Conservation (phyloP, 176 grass and related monocot species). For the Microstegium vimineum region DNA sequence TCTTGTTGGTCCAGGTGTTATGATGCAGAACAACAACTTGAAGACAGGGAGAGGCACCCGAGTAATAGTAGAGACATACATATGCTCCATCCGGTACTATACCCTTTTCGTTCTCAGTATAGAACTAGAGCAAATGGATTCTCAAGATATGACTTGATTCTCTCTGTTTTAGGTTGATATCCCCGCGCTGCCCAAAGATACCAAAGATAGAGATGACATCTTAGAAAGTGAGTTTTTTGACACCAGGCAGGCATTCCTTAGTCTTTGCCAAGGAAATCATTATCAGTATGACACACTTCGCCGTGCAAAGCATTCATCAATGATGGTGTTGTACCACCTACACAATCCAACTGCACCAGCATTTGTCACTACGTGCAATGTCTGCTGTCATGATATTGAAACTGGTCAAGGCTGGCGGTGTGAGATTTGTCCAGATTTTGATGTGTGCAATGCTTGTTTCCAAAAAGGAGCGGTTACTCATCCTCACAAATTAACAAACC, state of each 20-base stretch:
- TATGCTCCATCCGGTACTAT: conserved; percentile 73
- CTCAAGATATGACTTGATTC: conserved; percentile 14
- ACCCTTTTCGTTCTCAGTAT: not conserved
- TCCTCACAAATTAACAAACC: conserved; percentile 88
- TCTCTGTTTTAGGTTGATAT: conserved; percentile 70
- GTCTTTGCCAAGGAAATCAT: conserved; percentile 99
- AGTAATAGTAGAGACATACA: conserved; percentile 76
- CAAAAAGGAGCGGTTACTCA: conserved; percentile 84
- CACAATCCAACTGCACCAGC: conserved; percentile 98
- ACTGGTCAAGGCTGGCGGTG: conserved; percentile 98
- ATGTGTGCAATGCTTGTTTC: conserved; percentile 90
- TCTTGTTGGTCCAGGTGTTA: conserved; percentile 66
- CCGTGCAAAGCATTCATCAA: conserved; percentile 97
- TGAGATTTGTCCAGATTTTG: conserved; percentile 96
- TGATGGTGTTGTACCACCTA: conserved; percentile 99
- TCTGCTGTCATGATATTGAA: conserved; percentile 92
- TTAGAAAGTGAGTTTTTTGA: conserved; percentile 99
- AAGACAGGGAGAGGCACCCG: conserved; percentile 81
- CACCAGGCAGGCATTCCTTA: conserved; percentile 93
- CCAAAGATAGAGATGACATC: conserved; percentile 97
- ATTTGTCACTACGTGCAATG: conserved; percentile 93
- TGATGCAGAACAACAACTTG: conserved; percentile 61
- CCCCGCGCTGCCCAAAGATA: conserved; percentile 58
- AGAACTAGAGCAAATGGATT: conserved; percentile 1
- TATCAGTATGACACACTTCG: conserved; percentile 99